Conservation (phyloP, 768 basidiomycete species). For the Lentinula guzmanii region DNA sequence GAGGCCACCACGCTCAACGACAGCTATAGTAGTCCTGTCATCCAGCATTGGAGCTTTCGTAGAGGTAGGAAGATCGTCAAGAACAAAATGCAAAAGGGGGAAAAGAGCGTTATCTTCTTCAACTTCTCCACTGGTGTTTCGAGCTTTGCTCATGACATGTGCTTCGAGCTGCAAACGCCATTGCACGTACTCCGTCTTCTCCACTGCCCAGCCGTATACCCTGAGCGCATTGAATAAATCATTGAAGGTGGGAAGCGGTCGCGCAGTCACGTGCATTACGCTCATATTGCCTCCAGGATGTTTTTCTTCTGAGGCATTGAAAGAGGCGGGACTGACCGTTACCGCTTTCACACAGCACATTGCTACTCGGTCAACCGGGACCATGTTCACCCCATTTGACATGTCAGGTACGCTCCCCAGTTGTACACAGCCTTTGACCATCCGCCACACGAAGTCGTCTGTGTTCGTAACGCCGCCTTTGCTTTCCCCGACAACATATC, state of each 20-base stretch:
- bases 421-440: slow-evolving; percentile 98
- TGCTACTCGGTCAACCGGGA: slow-evolving; percentile 95
- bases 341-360: slow-evolving; percentile 65
- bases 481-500: slow-evolving; percentile 95
- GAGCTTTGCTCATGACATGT: slow-evolving; percentile 79
- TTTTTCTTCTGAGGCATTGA: slow-evolving; percentile 14
- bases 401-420: slow-evolving; percentile 96
- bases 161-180: slow-evolving; percentile 93
- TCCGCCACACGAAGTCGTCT: slow-evolving; percentile 97
- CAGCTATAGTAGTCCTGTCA: slow-evolving; percentile 71
- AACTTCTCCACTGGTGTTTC: not conserved
- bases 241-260: slow-evolving; percentile 87
- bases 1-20: slow-evolving; percentile 30
- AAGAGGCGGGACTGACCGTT: slow-evolving; percentile 51
- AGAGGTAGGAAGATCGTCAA: slow-evolving; percentile 95
- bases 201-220: slow-evolving; percentile 74
- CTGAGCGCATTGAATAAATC: slow-evolving; percentile 66
- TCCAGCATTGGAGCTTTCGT: slow-evolving; percentile 92
- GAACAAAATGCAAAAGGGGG: slow-evolving; percentile 93
- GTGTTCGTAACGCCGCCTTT: slow-evolving; percentile 95
- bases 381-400: slow-evolving; percentile 98
- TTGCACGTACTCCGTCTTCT: slow-evolving; percentile 79
- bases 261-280: slow-evolving; percentile 82
- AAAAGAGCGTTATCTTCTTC: slow-evolving; percentile 92
- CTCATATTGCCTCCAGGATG: slow-evolving; percentile 25